Base-by-base conservation (phyloP, 345 rosid species). In the Erodium maritimum region DNA sequence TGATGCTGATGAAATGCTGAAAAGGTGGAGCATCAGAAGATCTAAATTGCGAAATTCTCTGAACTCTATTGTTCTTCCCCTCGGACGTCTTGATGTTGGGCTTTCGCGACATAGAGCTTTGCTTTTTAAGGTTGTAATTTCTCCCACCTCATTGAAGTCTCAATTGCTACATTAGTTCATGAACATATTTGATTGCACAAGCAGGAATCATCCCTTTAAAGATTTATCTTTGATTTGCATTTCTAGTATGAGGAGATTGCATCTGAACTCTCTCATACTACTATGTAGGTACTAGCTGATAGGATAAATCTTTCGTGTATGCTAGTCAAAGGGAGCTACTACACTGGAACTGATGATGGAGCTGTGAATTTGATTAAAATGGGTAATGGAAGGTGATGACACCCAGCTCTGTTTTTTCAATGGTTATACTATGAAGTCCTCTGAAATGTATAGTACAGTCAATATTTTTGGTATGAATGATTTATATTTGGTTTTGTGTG, bases 261-360 rank as follows among this genome's bases (percentile, higher is more conserved):
- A n/a, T 52, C 59, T 63, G 65, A 67, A 68, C 67, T 37, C 42
- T 56, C 63, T 66, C 54, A n/a, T 61, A 23, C 55, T 78, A 62
- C 59, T 45, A 67, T 61, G 60, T 70, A 91, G 97, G 96, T 88
- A 56, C 81, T 91, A 58, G 96, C 96, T 57, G 97, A 91, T 76
- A 88, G 64, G 72, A 75, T 91, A 59, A 83, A 77, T 70, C 90
- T 91, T 62, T 95, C 97, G 14, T 88, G 97, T 67, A 81, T 82
- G 88, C 80, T 91, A 79, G 90, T 91, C 58, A 91, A 91, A 72
- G 95, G 95, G 51, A 91, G 96, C 82, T 91, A 80, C 78, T 91
- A 88, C 60, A 88, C 97, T 58, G 97, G 97, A 67, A 91, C 97
- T 5, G 97, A 91, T 73, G 96, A 88, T 68, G 97, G 97, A 52